phyloP scores from a whole-genome alignment of 2,329 filamentous ascomycete species.

The Colletotrichum camelliae region DNA sequence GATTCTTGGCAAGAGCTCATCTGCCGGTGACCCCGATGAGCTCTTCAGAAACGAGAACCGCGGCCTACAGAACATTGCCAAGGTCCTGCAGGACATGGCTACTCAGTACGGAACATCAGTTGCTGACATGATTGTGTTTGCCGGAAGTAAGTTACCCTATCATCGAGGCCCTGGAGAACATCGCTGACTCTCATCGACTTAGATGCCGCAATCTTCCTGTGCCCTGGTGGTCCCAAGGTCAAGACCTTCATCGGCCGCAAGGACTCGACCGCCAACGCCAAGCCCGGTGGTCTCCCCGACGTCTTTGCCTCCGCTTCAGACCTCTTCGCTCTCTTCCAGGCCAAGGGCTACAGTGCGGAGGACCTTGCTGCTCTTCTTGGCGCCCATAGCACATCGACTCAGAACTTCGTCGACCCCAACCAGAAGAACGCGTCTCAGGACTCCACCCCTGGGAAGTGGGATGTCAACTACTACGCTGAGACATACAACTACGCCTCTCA shows the following conservation, averaged over 20 bases:
- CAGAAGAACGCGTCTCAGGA: constrained; percentile 54
- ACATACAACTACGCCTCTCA: constrained; percentile 37
- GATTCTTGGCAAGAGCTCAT: constrained; percentile 32
- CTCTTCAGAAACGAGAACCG: constrained; percentile 44
- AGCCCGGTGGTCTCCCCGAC: constrained; percentile 47
- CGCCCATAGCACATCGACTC: constrained; percentile 56
- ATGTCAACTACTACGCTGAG: constrained; percentile 54
- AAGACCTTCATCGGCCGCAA: constrained; percentile 56
- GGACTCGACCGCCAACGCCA: constrained; percentile 45
- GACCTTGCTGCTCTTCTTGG: constrained; percentile 60
- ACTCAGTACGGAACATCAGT: constrained; percentile 45
- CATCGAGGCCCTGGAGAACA: too few species aligned
- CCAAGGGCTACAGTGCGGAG: constrained; percentile 56
- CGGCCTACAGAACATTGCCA: constrained; percentile 48
- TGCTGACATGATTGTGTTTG: constrained; percentile 61
- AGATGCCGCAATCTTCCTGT: constrained; percentile 53
- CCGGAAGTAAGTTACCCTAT: constrained; percentile 19
- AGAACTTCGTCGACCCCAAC: constrained; percentile 46
- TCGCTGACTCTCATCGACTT: constrained; percentile 20
- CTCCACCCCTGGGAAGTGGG: constrained; percentile 57
- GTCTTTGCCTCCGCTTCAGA: constrained; percentile 44
- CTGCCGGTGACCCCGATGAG: constrained; percentile 31
- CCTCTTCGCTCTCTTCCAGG: constrained; percentile 52
- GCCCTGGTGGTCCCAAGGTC: constrained; percentile 51
- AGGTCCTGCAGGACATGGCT: constrained; percentile 42